Conservation (phyloP, 768 basidiomycete genomes). For the Leccinum pellstonianum region DNA sequence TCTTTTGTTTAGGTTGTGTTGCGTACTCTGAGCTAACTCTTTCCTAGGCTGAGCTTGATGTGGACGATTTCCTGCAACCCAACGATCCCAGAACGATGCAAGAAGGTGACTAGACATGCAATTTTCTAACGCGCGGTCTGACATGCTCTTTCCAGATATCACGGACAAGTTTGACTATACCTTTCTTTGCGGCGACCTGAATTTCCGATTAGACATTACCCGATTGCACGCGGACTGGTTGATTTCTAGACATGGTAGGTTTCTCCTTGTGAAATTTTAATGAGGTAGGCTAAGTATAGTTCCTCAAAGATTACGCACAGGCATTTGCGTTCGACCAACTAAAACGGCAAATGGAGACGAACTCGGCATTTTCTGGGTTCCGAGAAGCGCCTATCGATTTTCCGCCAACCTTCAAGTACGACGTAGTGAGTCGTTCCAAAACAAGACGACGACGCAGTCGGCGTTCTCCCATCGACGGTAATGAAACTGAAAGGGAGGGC, state of each 20-base stretch:
- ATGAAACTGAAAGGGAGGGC: slow-evolving; percentile 40
- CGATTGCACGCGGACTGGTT: slow-evolving; percentile 95
- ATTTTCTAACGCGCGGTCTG: slow-evolving; percentile 7
- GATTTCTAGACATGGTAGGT: slow-evolving; percentile 71
- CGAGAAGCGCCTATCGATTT: slow-evolving; percentile 79
- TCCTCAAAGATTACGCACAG: slow-evolving; percentile 66
- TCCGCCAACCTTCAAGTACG: slow-evolving; percentile 93
- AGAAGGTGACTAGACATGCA: slow-evolving; percentile 53
- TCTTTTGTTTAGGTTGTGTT: slow-evolving; percentile 19
- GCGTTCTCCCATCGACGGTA: slow-evolving; percentile 39
- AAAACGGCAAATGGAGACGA: slow-evolving; percentile 67
- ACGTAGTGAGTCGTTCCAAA: slow-evolving; percentile 61
- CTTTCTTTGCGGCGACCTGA: slow-evolving; percentile 89
- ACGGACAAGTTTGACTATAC: slow-evolving; percentile 88
- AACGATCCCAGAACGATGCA: slow-evolving; percentile 63
- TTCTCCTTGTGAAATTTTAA: not conserved
- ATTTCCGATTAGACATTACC: slow-evolving; percentile 87
- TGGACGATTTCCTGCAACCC: slow-evolving; percentile 71
- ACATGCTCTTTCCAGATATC: slow-evolving; percentile 45
- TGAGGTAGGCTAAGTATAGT: slow-evolving; percentile 9
- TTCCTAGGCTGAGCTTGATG: slow-evolving; percentile 63
- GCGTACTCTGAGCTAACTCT: slow-evolving; percentile 1
- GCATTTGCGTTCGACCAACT: slow-evolving; percentile 92
- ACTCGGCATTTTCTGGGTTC: slow-evolving; percentile 73
- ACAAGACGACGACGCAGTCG: slow-evolving; percentile 38